These are phyloP conservation scores for Ophiostoma ips DNA, from an alignment of 2,329 filamentous ascomycete species.

Conservation along the genomic window DNA sequence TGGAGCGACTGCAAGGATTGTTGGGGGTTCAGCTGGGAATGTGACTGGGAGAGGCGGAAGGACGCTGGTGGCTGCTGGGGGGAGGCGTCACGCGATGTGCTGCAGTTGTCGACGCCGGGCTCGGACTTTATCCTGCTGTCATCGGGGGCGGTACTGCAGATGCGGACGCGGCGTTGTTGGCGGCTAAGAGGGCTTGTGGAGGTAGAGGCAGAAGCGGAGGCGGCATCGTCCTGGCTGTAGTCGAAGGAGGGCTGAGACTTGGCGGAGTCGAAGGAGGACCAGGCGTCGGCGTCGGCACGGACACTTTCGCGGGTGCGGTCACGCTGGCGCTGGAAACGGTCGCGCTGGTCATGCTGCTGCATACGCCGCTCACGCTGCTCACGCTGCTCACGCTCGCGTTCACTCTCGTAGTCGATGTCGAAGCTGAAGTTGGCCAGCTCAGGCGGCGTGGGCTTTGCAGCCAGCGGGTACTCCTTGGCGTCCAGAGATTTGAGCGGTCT, in stretches of 20 bases:
- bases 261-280: slow-evolving; percentile 14
- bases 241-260: slow-evolving; percentile 4
- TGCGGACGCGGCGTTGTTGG: neutral
- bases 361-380: neutral
- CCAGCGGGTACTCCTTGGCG: slow-evolving; percentile 79
- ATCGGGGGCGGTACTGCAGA: slow-evolving; percentile 5
- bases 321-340: slow-evolving; percentile 18
- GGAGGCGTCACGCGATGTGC: slow-evolving; percentile 18
- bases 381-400: slow-evolving; percentile 17
- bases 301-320: neutral
- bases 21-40: neutral
- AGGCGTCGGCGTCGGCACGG: slow-evolving; percentile 10
- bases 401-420: slow-evolving; percentile 43
- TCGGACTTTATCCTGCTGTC: slow-evolving; percentile 18
- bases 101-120: slow-evolving; percentile 18
- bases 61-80: slow-evolving; percentile 13
- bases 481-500: slow-evolving; percentile 60
- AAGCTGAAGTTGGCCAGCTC: slow-evolving; percentile 68
- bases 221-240: slow-evolving; percentile 8
- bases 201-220: neutral
- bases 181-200: slow-evolving; percentile 1
- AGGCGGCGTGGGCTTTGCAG: slow-evolving; percentile 65
- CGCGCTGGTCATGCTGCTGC: neutral
- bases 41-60: neutral
- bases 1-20: neutral